Base-by-base conservation (phyloP, 176 grass and related monocot species). In the Oryza nivara region DNA sequence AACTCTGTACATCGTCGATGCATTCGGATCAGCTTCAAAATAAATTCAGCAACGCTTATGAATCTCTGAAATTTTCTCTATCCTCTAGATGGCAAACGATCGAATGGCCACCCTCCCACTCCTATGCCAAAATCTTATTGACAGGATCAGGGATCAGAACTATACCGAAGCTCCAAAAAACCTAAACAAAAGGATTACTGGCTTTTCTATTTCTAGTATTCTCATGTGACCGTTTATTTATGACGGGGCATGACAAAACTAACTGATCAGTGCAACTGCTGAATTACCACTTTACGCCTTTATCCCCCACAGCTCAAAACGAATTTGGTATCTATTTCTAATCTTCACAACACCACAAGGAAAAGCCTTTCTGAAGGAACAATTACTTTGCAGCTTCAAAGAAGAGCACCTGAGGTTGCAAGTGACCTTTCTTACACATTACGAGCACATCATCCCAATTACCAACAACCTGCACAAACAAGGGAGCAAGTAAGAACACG, bases 381-480 rank as follows among this genome's bases (percentile, higher is more conserved):
- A 89, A 80, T 82, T 96, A 96, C 84, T 89, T 90, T 23, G 85
- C 88, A 83, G 88, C 88, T 87, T 99, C 93, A 83, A 90, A 99
- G 80, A 99, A 99, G 75, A 99, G 93, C 58, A 99, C 96, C 86
- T 96, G 96, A 25, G 96, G 96, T 89, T 99, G 96, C 85, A 99
- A 89, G 86, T 96, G 96, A 69, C 96, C 96, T 84, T 89, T 96
- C 76, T 96, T 86, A 82, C 96, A 99, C 89, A 94, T 96, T 63
- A 80, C 65, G n/a, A 96, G 82, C 78, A 99, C 96, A 86, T 94
- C 93, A 84, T 36, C 74, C 96, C 96, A 99, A 72, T 86, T 65
- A 88, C 96, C 96, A 70, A 99, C 80, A 77, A 91, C 86, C 96
- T 99, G 88, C 82, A 87, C 73, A 74, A 76, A 65, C 32, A 41